Conservation (phyloP, 371 early-diverging fungal species). For the Mortierella sp. region DNA sequence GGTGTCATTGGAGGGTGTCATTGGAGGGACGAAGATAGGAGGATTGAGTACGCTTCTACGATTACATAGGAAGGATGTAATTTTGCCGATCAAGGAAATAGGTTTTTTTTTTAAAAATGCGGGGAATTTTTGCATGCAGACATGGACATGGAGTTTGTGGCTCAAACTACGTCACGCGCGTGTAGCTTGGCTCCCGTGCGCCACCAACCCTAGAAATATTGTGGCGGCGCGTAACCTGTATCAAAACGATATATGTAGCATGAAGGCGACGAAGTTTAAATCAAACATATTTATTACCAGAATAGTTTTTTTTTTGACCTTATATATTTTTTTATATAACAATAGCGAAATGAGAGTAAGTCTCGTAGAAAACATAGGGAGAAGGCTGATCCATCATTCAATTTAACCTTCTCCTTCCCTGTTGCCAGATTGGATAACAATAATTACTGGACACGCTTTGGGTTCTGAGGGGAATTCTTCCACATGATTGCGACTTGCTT, state of each 20-base stretch:
- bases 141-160: not conserved
- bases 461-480: conserved; percentile 43
- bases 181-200: not conserved
- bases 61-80: no score
- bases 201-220: not conserved
- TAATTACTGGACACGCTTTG: conserved; percentile 27
- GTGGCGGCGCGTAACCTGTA: not conserved
- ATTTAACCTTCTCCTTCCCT: not conserved
- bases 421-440: not conserved
- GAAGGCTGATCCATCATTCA: conserved; percentile 33
- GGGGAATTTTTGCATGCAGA: not conserved
- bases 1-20: no score
- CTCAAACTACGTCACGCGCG: not conserved
- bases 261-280: not conserved
- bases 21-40: no score
- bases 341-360: not conserved
- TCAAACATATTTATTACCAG: not conserved
- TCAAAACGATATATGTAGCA: not conserved
- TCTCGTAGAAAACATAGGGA: not conserved
- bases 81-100: no score
- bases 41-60: no score
- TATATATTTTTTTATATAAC: not conserved
- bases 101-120: not conserved
- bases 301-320: not conserved
- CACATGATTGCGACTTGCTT: conserved; percentile 50